Base-by-base conservation (phyloP, 148 eudicot genomes). In the Camellia lanceoleosa region DNA sequence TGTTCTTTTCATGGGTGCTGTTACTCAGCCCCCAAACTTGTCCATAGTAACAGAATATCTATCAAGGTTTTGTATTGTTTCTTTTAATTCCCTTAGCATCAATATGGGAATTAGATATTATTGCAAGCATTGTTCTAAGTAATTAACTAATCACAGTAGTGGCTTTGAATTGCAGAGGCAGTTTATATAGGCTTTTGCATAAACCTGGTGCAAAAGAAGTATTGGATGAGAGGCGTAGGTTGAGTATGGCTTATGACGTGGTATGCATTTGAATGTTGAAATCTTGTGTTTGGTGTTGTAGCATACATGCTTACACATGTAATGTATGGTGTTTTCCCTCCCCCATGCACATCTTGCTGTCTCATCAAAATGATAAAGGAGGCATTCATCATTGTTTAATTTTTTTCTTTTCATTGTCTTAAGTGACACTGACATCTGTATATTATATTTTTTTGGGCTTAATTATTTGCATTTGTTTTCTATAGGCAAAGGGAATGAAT, bases 1-100 rank as follows among this genome's bases (percentile, higher is more conserved):
- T 65, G 99, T 95, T 83, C 97, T 95, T 78, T 92, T 95, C 73
- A 95, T 95, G 99, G 99, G 99, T 64, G 99, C 99, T 67, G 97
- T 95, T 68, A 95, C 93, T 23, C 90, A 93, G 82, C 99, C 93
- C 56, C 99, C 99, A 58, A 95, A 93, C 86, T 86, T 95, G 87
- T 94, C 99, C 67, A 95, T 95, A 82, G 99, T 95, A 47, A 95
- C 99, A 59, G 99, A 95, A 82, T 95, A 95, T 85, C 81, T 93
- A 49, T 92, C 97, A 86, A 92, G 97, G 99, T 92, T 62, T 69
- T 71, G 81, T 44, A 67, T 38, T 81, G 75, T 74, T 61, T 68
- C 61, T 68, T 76, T 71, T n/a, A 54, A 52, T 51, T 78, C 23
- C 7, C 68, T 80, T 68, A 38, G 30, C 51, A 8, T 44, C 68